A percentile compares a stretch with the other conserved stretches of the same genome.
These are phyloP conservation scores for Dunaliella salina DNA, from an alignment of 163 green algal species.

Conservation along the genomic window DNA sequence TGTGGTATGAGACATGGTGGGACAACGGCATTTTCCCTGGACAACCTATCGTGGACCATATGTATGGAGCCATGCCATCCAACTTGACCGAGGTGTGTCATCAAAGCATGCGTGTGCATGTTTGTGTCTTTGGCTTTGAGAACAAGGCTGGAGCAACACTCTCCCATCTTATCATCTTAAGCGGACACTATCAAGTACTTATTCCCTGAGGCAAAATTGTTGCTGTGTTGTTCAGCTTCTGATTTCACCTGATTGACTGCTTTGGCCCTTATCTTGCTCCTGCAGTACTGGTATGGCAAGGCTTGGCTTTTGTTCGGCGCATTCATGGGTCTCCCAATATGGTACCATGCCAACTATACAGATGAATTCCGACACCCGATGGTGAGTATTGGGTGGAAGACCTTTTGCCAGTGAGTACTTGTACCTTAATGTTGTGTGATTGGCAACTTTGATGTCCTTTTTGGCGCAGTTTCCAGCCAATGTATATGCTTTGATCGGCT, in stretches of 20 bases:
- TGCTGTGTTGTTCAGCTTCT: no score
- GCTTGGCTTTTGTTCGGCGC: conserved; percentile 10
- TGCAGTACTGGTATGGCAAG: conserved; percentile 26
- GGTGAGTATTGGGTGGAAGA: conserved; percentile 1
- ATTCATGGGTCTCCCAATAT: conserved; percentile 21
- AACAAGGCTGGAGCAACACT: no score
- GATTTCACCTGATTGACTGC: no score
- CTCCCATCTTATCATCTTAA: no score
- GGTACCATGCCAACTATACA: conserved; percentile 16
- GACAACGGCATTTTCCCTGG: conserved; percentile 46
- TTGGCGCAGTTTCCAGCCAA: no score
- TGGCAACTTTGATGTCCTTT: no score
- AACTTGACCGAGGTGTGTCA: conserved; percentile 41
- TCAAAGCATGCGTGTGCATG: not conserved
- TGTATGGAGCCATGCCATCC: conserved; percentile 33
- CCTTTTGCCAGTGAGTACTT: no score
- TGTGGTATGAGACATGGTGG: conserved; percentile 49
- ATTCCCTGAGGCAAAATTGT: no score
- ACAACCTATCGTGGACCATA: conserved; percentile 34
- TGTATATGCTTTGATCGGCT: no score
- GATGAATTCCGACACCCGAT: conserved; percentile 30
- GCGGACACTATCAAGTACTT: no score
- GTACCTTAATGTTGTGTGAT: no score
- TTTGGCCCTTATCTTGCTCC: no score
- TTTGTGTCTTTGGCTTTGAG: not conserved